Evolutionary conservation across 495 filamentous ascomycete genomes (phyloP).

Genomic region (Penicillium ochrochloron): DNA sequence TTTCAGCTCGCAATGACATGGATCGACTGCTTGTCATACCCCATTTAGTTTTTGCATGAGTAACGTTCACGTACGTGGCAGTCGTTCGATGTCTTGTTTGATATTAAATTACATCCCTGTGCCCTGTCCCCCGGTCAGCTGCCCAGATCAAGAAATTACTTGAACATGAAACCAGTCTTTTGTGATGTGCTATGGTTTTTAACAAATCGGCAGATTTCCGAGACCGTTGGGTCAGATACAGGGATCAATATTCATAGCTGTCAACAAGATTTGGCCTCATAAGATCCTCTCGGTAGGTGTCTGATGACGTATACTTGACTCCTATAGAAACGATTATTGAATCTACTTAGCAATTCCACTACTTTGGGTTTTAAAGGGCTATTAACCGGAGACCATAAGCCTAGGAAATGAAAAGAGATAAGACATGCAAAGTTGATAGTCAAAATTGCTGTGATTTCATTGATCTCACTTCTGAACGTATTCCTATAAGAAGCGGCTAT

Average conservation of each 20-base stretch:
- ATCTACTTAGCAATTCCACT: too few species aligned
- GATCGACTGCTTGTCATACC: slow-evolving; percentile 16
- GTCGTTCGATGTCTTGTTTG: slow-evolving; percentile 8
- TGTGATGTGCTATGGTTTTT: neutral
- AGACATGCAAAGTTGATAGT: too few species aligned
- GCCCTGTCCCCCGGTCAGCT: slow-evolving; percentile 14
- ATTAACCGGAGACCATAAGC: too few species aligned
- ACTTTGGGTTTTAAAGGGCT: too few species aligned
- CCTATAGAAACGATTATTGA: too few species aligned
- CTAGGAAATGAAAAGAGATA: too few species aligned
- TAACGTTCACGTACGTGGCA: slow-evolving; percentile 13
- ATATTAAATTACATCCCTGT: slow-evolving; percentile 17
- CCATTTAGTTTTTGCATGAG: slow-evolving; percentile 10
- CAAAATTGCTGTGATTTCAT: too few species aligned
- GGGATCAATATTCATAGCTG: neutral
- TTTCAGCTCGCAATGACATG: neutral
- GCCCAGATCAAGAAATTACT: neutral
- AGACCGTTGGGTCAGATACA: neutral
- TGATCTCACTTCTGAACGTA: too few species aligned
- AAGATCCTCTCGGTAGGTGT: too few species aligned
- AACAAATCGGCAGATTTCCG: neutral
- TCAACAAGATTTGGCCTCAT: neutral
- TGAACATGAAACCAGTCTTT: neutral
- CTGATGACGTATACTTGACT: too few species aligned
- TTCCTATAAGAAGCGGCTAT: too few species aligned